Base-by-base conservation (phyloP, 345 rosid species). In the Citrus sp. region DNA sequence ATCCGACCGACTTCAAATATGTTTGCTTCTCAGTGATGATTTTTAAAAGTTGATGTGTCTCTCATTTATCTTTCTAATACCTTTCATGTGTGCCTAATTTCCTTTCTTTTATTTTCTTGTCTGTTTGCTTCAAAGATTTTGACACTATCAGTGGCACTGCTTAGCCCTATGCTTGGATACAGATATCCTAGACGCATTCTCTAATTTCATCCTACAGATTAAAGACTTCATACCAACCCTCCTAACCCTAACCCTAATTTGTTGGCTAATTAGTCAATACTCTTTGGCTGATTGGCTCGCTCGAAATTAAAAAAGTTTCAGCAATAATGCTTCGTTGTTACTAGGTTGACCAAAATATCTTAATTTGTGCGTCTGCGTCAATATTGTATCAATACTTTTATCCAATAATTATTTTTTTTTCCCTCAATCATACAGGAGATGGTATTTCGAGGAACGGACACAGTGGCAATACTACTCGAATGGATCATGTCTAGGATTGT, bases 401-500 rank as follows among this genome's bases (percentile, higher is more conserved):
- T 16, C 21, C n/a, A 18, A 54, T 54, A 18, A 18, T 18, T 49
- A 4, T 18, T 49, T 49, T 3, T 49, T 14, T 2, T 10, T 9
- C 4, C 46, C 46, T 40, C 46, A 40, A 49, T 49, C 2, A 34
- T 9, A 0, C 65, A 89, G 94, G 97, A 92, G 77, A 90, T 90
- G 97, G 78, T 88, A 69, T 90, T 92, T 73, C 87, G 94, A 18
- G 92, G 92, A 65, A 86, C 90, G 3, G 97, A 92, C 81, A 88
- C 97, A 0, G 87, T 92, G 2, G 90, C 93, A 2, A 82, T 89
- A 70, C 91, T 92, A n/a, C 83, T 92, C 8, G 97, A 90, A 73
- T 92, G 94, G 97, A 85, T 74, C 35, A 86, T 92, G 92, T 93
- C 97, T 1, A 79, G 97, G 74, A 79, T 92, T 80, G 91, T 87